Evolutionary conservation across 257 asterid genomes (phyloP), one percentile per base, ranked within the genome.

Genomic region (Primulina huaijiensis): DNA sequence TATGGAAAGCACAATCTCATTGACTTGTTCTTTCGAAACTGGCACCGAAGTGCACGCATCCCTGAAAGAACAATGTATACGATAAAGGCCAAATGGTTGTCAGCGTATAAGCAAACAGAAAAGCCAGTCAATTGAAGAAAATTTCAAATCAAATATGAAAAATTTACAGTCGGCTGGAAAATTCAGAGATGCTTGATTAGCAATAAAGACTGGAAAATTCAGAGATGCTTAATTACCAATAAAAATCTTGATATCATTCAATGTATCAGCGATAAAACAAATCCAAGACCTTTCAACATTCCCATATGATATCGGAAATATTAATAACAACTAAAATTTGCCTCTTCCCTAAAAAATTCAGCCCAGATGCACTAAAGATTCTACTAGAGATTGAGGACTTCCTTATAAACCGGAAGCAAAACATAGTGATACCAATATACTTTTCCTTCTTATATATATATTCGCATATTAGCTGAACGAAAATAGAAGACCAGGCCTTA

Each of bases 41-140:
- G 86, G 88, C 40, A 62, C 71, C 56, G 89, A 65, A 23, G 87
- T 83, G 72, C 85, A 84, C 31, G 95, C 96, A 60, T 93, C 97
- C 85, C 97, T 90, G 81, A 64, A 78, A 72, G 20, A 56, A 81
- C 66, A 70, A 77, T 37, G 37, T 33, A 35, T 0, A 17, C 27
- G 29, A 43, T 17, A 59, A 27, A 43, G 8, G 64, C 4, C 29
- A 66, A 30, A 19, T 25, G 38, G 37, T 62, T 5, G 34, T 21
- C 31, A 63, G 40, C 12, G n/a, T 27, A 33, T 11, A 35, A 20
- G 30, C 35, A 35, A 72, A 25, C 35, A 40, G 68, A 46, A 8
- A 65, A 65, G 5, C 1, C n/a, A 20, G 25, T 31, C 43, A 67
- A 53, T 8, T 10, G 60, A 37, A 67, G 38, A 27, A 52, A 3